phyloP scores from a whole-genome alignment of 2,329 filamentous ascomycete species.

The Pestalotiopsis fici region DNA sequence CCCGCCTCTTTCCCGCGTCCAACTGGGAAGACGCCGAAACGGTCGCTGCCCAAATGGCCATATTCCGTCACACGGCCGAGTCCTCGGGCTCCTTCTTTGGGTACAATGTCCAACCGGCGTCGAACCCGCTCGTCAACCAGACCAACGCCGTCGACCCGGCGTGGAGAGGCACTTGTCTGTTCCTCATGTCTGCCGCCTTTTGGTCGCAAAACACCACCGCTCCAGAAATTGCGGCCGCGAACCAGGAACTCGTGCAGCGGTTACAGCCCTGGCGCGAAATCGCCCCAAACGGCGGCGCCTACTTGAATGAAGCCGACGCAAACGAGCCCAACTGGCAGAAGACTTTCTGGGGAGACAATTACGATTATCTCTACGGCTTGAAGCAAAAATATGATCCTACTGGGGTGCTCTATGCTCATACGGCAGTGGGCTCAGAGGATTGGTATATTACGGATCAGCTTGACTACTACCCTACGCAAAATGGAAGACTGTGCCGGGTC shows the following conservation, averaged over 20 bases:
- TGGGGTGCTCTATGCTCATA: constrained; percentile 37
- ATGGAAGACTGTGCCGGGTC: not conserved
- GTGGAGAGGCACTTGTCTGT: constrained; percentile 37
- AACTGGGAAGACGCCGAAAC: constrained; percentile 19
- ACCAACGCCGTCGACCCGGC: constrained; percentile 36
- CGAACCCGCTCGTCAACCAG: constrained; percentile 20
- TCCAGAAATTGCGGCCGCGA: not conserved
- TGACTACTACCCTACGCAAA: not conserved
- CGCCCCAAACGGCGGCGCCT: constrained; percentile 23
- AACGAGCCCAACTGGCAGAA: constrained; percentile 30
- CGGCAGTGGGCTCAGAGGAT: constrained; percentile 37
- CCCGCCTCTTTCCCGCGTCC: constrained; percentile 19
- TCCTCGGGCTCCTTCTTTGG: constrained; percentile 18
- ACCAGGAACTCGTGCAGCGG: not conserved
- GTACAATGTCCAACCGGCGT: constrained; percentile 18
- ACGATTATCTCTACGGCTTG: constrained; percentile 28
- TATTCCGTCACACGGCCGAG: constrained; percentile 14
- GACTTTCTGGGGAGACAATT: constrained; percentile 35
- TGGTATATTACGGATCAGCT: not conserved
- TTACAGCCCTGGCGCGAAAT: constrained; percentile 13
- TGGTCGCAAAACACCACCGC: not conserved
- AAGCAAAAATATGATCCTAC: constrained; percentile 42
- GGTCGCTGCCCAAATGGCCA: constrained; percentile 15
- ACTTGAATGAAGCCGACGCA: constrained; percentile 41
- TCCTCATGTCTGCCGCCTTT: not conserved